phyloP scores from a whole-genome alignment of 192 early-diverging fungal genomes.

The Coemansia sp. region DNA sequence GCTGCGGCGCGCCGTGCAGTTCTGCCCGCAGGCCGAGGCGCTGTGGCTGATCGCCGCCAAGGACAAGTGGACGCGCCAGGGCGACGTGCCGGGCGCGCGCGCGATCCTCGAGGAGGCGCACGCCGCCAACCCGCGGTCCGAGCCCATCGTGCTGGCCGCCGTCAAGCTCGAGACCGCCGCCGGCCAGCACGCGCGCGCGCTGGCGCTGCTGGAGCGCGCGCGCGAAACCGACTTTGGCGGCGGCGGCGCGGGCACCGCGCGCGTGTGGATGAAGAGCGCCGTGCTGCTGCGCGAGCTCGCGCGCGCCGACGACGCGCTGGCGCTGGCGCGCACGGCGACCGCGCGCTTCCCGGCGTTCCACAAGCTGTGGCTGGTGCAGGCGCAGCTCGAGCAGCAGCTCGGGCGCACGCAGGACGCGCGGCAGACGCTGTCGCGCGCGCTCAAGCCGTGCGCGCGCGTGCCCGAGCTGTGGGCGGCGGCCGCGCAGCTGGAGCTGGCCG shows the following conservation, averaged over 20 bases:
- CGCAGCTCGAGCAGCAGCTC: conserved; percentile 83
- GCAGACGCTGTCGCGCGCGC: conserved; percentile 64
- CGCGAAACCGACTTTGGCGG: conserved; percentile 25
- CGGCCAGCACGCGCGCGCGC: conserved; percentile 71
- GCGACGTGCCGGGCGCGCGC: conserved; percentile 79
- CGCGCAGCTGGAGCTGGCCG: conserved; percentile 69
- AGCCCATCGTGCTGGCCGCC: conserved; percentile 92
- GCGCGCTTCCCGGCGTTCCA: conserved; percentile 67
- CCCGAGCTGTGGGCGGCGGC: conserved; percentile 77
- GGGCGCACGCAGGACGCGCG: conserved; percentile 60
- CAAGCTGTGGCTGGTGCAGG: conserved; percentile 95
- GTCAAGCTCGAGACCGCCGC: conserved; percentile 95
- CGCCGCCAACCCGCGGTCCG: conserved; percentile 83
- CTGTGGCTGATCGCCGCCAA: conserved; percentile 98
- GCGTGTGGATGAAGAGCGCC: conserved; percentile 95
- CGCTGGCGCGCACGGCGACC: conserved; percentile 63
- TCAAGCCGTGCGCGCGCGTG: conserved; percentile 73
- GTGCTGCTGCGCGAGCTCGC: conserved; percentile 78
- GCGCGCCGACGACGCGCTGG: conserved; percentile 60
- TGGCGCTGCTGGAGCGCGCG: conserved; percentile 69
- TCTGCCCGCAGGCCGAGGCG: conserved; percentile 87
- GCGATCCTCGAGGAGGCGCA: conserved; percentile 82
- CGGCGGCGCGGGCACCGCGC: conserved; percentile 62
- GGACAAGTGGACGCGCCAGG: conserved; percentile 77
- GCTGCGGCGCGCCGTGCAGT: conserved; percentile 77